Evolutionary conservation across 768 basidiomycete species (phyloP).

Genomic region (Xerocomus brunneocitrinus): DNA sequence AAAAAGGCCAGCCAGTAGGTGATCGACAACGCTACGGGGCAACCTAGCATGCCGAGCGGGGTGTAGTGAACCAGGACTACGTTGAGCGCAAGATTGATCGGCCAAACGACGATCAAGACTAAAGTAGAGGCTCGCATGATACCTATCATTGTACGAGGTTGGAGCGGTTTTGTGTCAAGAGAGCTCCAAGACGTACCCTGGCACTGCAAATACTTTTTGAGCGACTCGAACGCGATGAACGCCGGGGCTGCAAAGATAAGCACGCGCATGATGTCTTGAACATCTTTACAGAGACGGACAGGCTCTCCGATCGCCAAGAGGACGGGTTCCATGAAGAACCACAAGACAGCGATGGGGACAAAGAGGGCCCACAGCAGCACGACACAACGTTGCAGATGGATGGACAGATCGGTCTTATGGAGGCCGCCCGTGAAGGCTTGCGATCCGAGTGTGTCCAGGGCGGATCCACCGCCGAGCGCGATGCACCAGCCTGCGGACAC

Average conservation of each 20-base stretch:
- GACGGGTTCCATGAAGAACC: conserved; percentile 62
- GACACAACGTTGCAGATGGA: conserved; percentile 69
- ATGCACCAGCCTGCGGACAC: conserved; percentile 61
- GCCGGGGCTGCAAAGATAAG: conserved; percentile 64
- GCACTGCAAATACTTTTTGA: conserved; percentile 78
- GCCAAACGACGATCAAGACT: conserved; percentile 58
- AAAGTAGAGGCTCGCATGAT: conserved; percentile 71
- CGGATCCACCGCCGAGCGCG: conserved; percentile 74
- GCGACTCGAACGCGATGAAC: conserved; percentile 69
- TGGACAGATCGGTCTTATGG: conserved; percentile 57
- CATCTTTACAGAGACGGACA: conserved; percentile 49
- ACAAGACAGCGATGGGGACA: conserved; percentile 56
- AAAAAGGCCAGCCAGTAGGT: conserved; percentile 68
- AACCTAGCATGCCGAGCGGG: conserved; percentile 57
- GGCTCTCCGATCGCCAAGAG: conserved; percentile 63
- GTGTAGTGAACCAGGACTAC: conserved; percentile 62
- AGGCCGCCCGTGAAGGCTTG: conserved; percentile 68
- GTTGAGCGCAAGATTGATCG: conserved; percentile 61
- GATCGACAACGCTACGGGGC: conserved; percentile 60
- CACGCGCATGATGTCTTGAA: conserved; percentile 61
- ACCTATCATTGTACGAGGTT: conserved; percentile 36
- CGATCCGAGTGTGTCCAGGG: conserved; percentile 73
- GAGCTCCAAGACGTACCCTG: conserved; percentile 46
- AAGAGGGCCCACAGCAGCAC: conserved; percentile 60
- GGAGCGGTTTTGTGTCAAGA: neutral